Base-by-base conservation (phyloP, 257 asterid species). In the Solanum arcanum region DNA sequence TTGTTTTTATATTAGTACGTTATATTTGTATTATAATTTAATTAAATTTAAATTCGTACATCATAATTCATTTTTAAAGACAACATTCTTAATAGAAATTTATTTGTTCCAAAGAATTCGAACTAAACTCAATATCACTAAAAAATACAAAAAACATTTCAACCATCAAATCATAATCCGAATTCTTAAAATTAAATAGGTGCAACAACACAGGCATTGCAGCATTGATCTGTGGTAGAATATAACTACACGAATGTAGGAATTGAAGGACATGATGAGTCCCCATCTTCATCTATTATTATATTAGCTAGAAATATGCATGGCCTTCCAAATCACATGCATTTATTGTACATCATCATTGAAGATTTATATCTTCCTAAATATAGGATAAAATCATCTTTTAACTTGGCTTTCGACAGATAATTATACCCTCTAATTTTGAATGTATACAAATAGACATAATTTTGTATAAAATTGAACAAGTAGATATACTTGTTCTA, bases 101-200 rank as follows among this genome's bases (percentile, higher is more conserved):
- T 62, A 0, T 62, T n/a, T 3, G 1, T 11, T 9, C 14, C 25
- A 11, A 12, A 0, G 14, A 0, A 0, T 16, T 11, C 3, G 1
- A 13, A 6, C 13, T 27, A 3, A 27, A 6, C 13, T 0, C 5
- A 1, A 66, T 29, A 13, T 1, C 20, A 27, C 10, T 6, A 5
- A 27, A 25, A 0, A 10, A n/a, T n/a, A n/a, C 0, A n/a, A 0
- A 10, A 62, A 25, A n/a, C 12, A 66, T 25, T 7, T 25, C 35
- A 66, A 66, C 6, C 18, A 66, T 66, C 5, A 0, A 8, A 66
- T 1, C 0, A 6, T 14, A n/a, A 25, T 25, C 9, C 16, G 3
- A 3, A 66, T 66, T 12, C 35, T 0, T 49, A 27, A 66, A 66
- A 77, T 77, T 77, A 25, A 25, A 77, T 77, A 21, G 37, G n/a